Conservation (phyloP, 1,284 basidiomycete genomes). For the Ustilago shanxiensis region DNA sequence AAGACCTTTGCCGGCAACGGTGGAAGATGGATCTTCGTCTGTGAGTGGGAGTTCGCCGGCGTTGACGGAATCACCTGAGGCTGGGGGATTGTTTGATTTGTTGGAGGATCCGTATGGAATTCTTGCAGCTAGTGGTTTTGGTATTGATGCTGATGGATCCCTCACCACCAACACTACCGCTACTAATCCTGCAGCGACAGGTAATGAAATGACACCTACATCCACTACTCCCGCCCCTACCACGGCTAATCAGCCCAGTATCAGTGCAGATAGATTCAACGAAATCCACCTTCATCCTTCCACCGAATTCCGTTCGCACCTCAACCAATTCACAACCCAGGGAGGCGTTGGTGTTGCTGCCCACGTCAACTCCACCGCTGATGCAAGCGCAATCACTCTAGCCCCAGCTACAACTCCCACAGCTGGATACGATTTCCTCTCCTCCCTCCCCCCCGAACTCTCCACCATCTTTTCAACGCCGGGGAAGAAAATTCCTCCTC, state of each 20-base stretch:
- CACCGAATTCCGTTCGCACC: conserved; percentile 53
- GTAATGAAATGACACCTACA: conserved; percentile 19
- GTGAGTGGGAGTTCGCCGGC: conserved; percentile 49
- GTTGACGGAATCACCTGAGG: conserved; percentile 18
- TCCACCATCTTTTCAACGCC: conserved; percentile 30
- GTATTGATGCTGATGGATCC: conserved; percentile 37
- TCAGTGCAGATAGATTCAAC: conserved; percentile 56
- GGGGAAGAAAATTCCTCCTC: conserved; percentile 29
- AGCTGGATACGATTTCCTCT: conserved; percentile 12
- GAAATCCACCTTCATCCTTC: conserved; percentile 59
- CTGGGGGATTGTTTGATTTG: conserved; percentile 51
- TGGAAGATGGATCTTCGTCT: conserved; percentile 63
- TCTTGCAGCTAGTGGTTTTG: conserved; percentile 60
- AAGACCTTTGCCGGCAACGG: conserved; percentile 62
- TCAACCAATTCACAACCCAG: conserved; percentile 51
- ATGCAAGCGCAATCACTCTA: conserved; percentile 23
- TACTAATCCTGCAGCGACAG: not conserved
- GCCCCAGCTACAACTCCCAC: not conserved
- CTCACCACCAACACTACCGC: conserved; percentile 10
- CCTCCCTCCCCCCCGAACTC: conserved; percentile 32
- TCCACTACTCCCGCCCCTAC: conserved; percentile 9
- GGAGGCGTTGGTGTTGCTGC: conserved; percentile 61
- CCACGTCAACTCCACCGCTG: conserved; percentile 36
- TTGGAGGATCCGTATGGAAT: conserved; percentile 68
- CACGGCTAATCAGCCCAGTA: not conserved